Evolutionary conservation across 75 land plant genomes (phyloP), one percentile per base, ranked within the genome.

Genomic region (Pseudotsuga menziesii): DNA sequence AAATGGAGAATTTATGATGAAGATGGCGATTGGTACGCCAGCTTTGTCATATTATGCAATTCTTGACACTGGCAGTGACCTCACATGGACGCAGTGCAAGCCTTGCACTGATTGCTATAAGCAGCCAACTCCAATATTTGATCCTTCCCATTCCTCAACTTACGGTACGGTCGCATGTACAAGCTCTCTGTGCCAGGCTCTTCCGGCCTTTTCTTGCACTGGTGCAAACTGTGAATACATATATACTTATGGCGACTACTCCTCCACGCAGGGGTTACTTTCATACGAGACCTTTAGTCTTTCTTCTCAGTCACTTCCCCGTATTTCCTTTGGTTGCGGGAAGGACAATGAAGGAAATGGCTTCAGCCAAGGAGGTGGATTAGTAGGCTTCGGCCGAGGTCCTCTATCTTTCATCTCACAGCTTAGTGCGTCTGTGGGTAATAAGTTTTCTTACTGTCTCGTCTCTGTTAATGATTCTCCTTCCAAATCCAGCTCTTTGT

Each of bases 241-340:
- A 44, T 83, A 81, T 14, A 58, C 75, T 16, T 86, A 86, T 58
- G 88, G 87, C 6, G 87, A 86, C 55, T 77, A 78, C 36, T 86
- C 88, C 19, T 58, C 60, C 80, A 81, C 87, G 0, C 62, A 58
- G 14, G 88, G 88, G 23, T 80, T 80, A 36, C 78, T 86, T 61
- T 77, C 87, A 7, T 72, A 52, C n/a, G 88, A 86, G 54, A 80
- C 78, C 8, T 27, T 81, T 60, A 77, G 80, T 4, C 71, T 86
- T 26, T n/a, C 20, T 15, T 7, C 56, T 4, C 25, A 20, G 35
- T 20, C 57, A 14, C 12, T 82, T 26, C 71, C 60, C 32, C 19
- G 57, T 0, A 36, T 84, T 23, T 57, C 77, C 0, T 56, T 83
- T 12, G 83, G 84, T 12, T 84, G 86, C 66, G 86, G 86, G 5